Evolutionary conservation across 192 early-diverging fungal genomes (phyloP).

Genomic region (Funneliformis mosseae): DNA sequence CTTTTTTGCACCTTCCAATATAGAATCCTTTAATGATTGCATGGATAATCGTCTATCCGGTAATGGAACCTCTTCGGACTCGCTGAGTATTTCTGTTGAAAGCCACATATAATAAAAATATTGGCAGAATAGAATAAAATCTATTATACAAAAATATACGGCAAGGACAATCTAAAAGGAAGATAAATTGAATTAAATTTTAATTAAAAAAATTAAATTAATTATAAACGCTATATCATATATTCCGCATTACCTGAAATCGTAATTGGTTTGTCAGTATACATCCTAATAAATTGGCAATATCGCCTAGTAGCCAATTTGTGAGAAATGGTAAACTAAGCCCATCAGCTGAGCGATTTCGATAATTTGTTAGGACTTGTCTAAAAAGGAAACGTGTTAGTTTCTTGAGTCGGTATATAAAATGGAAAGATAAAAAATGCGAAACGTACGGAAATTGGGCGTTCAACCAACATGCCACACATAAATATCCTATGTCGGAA

Average conservation of each 20-base stretch:
- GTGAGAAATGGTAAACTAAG: conserved; percentile 60
- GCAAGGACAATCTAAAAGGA: conserved; percentile 53
- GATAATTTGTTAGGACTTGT: conserved; percentile 52
- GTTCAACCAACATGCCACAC: conserved; percentile 70
- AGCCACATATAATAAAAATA: conserved; percentile 44
- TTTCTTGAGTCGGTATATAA: background rate
- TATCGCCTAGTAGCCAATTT: conserved; percentile 69
- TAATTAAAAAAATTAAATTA: too few species aligned
- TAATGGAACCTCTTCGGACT: background rate
- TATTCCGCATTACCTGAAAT: conserved; percentile 62
- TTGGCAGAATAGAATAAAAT: conserved; percentile 45
- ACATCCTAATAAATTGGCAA: conserved; percentile 71
- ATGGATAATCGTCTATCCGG: background rate
- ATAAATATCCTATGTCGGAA: conserved; percentile 51
- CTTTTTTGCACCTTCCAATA: conserved; percentile 19
- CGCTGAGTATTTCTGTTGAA: background rate
- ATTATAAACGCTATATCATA: conserved; percentile 10
- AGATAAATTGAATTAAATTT: background rate
- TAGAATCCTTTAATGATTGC: background rate
- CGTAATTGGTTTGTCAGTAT: conserved; percentile 70
- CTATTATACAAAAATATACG: conserved; percentile 49
- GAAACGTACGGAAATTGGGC: conserved; percentile 71
- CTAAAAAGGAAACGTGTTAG: conserved; percentile 34
- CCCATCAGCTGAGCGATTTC: conserved; percentile 39
- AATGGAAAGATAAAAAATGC: background rate